These are phyloP conservation scores for Suhomyces canberraensis DNA, from an alignment of 805 yeast genomes.

Conservation along the genomic window DNA sequence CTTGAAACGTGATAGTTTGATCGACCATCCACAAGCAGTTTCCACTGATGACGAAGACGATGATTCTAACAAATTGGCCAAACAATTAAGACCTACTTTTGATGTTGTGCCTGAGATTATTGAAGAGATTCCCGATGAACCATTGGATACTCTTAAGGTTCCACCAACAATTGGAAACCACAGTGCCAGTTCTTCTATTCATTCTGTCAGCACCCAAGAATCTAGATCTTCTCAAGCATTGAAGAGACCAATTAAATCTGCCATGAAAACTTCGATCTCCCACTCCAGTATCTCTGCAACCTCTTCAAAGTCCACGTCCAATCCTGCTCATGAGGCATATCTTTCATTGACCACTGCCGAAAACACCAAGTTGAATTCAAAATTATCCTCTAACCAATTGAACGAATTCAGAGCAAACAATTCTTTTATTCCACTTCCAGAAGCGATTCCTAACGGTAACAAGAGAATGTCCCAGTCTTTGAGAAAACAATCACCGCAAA, in stretches of 20 bases:
- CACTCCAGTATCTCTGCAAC: slow-evolving; percentile 14
- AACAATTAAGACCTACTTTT: slow-evolving; percentile 30
- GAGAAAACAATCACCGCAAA: slow-evolving; percentile 22
- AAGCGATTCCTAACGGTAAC: neutral
- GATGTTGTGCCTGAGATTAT: slow-evolving; percentile 29
- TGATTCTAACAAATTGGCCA: slow-evolving; percentile 21
- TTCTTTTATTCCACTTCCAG: slow-evolving; percentile 5
- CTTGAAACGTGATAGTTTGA: slow-evolving; percentile 7
- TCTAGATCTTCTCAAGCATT: slow-evolving; percentile 16
- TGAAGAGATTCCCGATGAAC: slow-evolving; percentile 15
- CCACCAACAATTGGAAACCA: slow-evolving; percentile 10
- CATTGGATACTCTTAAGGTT: slow-evolving; percentile 18
- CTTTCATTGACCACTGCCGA: slow-evolving; percentile 73
- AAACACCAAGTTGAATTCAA: slow-evolving; percentile 71
- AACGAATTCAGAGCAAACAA: slow-evolving; percentile 13
- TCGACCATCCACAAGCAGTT: slow-evolving; percentile 5
- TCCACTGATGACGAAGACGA: slow-evolving; percentile 17
- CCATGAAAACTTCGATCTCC: slow-evolving; percentile 41
- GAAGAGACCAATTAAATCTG: slow-evolving; percentile 49
- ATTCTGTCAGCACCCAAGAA: slow-evolving; percentile 27
- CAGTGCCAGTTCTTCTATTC: slow-evolving; percentile 30
- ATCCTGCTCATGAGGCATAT: slow-evolving; percentile 61
- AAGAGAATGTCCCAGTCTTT: slow-evolving; percentile 26
- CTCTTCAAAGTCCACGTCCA: slow-evolving; percentile 9
- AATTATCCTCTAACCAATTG: slow-evolving; percentile 43